These are phyloP conservation scores for Thalassiosira livingstoniorum DNA, from an alignment of 352 stramenopile species.

Conservation along the genomic window DNA sequence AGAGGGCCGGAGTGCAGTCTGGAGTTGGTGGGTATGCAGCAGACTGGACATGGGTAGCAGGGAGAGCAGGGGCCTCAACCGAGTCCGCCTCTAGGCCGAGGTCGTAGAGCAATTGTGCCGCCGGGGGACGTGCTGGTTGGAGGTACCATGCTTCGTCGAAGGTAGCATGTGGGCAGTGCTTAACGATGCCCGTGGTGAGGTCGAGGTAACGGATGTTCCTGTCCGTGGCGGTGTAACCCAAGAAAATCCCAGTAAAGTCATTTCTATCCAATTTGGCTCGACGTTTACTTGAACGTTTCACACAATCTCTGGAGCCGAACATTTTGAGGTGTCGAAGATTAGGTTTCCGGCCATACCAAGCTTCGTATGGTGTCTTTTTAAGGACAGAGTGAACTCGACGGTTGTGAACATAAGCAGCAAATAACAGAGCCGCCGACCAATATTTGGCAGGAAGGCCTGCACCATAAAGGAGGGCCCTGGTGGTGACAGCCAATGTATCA, in stretches of 20 bases:
- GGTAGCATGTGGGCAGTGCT: conserved; percentile 12
- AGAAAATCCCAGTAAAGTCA: conserved; percentile 14
- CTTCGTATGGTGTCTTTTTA: conserved; percentile 14
- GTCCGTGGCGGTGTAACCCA: no score
- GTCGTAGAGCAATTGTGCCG: conserved; percentile 14
- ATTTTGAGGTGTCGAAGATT: conserved; percentile 9
- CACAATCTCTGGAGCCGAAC: conserved; percentile 21
- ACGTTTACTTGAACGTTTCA: conserved; percentile 15
- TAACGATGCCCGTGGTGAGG: not conserved
- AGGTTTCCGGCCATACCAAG: conserved; percentile 21
- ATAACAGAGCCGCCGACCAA: no score
- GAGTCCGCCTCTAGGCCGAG: conserved; percentile 1
- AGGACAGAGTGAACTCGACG: not conserved
- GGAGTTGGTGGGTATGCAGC: not conserved
- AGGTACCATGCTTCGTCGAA: conserved; percentile 20
- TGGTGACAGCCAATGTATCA: conserved; percentile 6
- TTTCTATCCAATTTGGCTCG: conserved; percentile 18
- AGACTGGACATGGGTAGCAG: not conserved
- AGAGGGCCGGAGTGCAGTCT: not conserved
- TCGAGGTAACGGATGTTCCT: conserved; percentile 26
- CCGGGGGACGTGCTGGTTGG: conserved; percentile 4
- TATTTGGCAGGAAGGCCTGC: no score
- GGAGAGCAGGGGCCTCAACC: not conserved
- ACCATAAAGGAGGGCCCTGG: no score
- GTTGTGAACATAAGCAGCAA: conserved; percentile 23